Conservation (phyloP, 805 yeast species). For the Starmerella etchellsii region DNA sequence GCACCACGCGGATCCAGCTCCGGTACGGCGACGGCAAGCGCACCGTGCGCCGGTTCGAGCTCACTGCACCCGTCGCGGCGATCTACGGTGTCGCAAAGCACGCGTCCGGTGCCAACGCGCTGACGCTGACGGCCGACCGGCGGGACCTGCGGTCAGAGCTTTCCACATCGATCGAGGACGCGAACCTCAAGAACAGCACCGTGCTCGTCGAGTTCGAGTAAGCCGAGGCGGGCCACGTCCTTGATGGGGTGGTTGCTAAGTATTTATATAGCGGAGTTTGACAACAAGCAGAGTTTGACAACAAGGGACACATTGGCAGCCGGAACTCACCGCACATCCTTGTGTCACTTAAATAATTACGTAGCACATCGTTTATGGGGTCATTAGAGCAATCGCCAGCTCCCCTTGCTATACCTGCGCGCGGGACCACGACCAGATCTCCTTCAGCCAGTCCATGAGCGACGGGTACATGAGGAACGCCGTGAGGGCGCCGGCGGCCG, state of each 20-base stretch:
- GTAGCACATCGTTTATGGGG: too few relatives aligned
- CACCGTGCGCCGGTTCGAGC: slow-evolving; percentile 53
- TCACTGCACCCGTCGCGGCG: slow-evolving; percentile 43
- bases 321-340: too few relatives aligned
- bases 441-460: slow-evolving; percentile 2
- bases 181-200: slow-evolving; percentile 74
- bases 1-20: slow-evolving; percentile 64
- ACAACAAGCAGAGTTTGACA: background rate
- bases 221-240: too few relatives aligned
- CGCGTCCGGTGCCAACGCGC: slow-evolving; percentile 28
- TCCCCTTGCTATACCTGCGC: slow-evolving; percentile 17
- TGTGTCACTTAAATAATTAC: too few relatives aligned
- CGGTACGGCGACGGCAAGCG: slow-evolving; percentile 80
- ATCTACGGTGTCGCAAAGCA: slow-evolving; percentile 59
- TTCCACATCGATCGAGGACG: slow-evolving; percentile 49
- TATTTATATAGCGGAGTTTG: too few relatives aligned
- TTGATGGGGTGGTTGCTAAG: background rate
- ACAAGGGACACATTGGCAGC: too few relatives aligned
- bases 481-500: slow-evolving; percentile 26
- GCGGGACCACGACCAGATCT: slow-evolving; percentile 18
- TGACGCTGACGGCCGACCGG: slow-evolving; percentile 43
- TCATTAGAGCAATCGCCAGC: too few relatives aligned
- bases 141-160: slow-evolving; percentile 43
- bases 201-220: slow-evolving; percentile 46
- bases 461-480: slow-evolving; percentile 22